These are phyloP conservation scores for Sporothrix curviconia DNA, from an alignment of 2,329 filamentous ascomycete genomes.

Conservation along the genomic window DNA sequence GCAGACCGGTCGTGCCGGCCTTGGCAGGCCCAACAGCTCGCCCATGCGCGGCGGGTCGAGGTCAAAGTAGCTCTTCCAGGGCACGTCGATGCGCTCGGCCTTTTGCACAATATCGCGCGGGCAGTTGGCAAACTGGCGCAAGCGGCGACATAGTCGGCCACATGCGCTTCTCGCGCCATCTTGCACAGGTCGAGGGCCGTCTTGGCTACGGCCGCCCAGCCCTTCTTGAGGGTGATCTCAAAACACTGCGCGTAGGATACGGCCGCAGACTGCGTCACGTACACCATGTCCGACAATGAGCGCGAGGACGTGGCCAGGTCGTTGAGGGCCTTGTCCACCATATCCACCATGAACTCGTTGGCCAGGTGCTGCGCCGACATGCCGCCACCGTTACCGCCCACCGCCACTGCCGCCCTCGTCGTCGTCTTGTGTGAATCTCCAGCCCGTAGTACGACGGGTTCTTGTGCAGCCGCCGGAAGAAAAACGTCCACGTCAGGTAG, in stretches of 20 bases:
- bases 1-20: constrained; percentile 81
- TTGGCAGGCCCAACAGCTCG: constrained; percentile 80
- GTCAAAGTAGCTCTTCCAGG: constrained; percentile 91
- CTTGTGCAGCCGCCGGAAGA: too few species aligned
- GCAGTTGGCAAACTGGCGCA: constrained; percentile 81
- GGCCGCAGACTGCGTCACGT: constrained; percentile 94
- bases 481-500: too few species aligned
- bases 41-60: constrained; percentile 95
- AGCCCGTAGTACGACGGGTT: too few species aligned
- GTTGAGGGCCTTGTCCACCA: too few species aligned
- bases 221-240: constrained; percentile 94
- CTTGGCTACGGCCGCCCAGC: constrained; percentile 89
- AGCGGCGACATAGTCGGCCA: constrained; percentile 97
- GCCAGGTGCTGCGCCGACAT: too few species aligned
- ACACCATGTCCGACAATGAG: constrained; percentile 98
- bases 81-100: constrained; percentile 88
- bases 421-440: too few species aligned
- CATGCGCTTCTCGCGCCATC: constrained; percentile 99
- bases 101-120: constrained; percentile 83
- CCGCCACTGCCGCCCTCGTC: too few species aligned
- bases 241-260: constrained; percentile 93
- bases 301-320: constrained; percentile 83
- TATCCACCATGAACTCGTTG: too few species aligned
- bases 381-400: too few species aligned
- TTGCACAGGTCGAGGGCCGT: constrained; percentile 92